phyloP scores from a whole-genome alignment of 257 asterid species.

The Capsicum baccatum region DNA sequence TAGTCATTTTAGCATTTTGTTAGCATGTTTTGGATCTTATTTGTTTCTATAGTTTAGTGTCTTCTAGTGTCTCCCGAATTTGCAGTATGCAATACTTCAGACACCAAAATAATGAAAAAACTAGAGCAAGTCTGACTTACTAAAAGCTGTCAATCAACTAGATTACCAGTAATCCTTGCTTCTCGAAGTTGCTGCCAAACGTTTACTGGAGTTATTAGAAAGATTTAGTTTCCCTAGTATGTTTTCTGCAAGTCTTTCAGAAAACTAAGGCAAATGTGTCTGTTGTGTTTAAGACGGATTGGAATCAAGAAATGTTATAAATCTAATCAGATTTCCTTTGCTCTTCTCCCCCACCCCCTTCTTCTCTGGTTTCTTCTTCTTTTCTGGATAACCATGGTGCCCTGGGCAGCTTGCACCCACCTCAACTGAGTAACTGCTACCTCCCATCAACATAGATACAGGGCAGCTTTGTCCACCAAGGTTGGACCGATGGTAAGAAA shows the following conservation, averaged over 20 bases:
- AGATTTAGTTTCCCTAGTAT: neutral
- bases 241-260: neutral
- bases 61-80: neutral
- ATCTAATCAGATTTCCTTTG: conserved; percentile 4
- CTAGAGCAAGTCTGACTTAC: conserved; percentile 4
- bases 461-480: too few species aligned
- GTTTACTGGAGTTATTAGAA: neutral
- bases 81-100: neutral
- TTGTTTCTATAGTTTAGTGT: neutral
- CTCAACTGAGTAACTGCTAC: too few species aligned
- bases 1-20: neutral
- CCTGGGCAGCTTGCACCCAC: too few species aligned
- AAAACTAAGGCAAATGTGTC: neutral
- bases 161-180: neutral
- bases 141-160: neutral
- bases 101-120: conserved; percentile 17
- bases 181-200: neutral
- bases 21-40: neutral
- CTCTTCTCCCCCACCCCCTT: neutral
- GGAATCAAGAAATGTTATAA: neutral
- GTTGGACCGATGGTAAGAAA: too few species aligned
- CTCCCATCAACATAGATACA: too few species aligned
- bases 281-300: conserved; percentile 8
- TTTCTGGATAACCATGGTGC: neutral
- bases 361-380: neutral